Conservation (phyloP, 176 grass and related monocot genomes). For the Carex littledalei region DNA sequence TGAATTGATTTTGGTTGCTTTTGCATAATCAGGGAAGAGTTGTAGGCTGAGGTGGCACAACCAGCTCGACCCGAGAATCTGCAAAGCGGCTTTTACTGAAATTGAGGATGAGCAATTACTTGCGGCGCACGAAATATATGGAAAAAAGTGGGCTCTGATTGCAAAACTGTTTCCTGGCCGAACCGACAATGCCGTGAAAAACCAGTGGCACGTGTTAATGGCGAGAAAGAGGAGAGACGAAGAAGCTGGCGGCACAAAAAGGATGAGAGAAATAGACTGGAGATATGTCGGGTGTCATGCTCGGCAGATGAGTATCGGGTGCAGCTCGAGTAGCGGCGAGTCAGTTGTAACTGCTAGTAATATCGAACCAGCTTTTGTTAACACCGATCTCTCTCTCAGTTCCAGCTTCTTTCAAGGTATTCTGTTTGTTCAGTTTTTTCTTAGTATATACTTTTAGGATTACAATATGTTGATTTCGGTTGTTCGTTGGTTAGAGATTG, state of each 20-base stretch:
- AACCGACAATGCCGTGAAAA: conserved; percentile 91
- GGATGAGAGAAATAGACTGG: neutral
- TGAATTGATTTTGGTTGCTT: neutral
- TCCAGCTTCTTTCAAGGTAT: neutral
- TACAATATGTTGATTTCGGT: neutral
- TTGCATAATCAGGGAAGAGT: conserved; percentile 58
- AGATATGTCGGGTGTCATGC: neutral
- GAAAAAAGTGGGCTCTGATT: conserved; percentile 81
- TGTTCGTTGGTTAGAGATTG: neutral
- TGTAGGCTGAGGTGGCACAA: conserved; percentile 94
- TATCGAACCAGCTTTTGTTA: neutral
- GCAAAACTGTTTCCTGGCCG: conserved; percentile 70
- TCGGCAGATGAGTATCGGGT: neutral
- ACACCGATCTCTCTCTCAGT: neutral
- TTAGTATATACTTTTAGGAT: neutral
- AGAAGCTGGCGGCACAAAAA: conserved; percentile 23
- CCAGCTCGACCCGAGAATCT: conserved; percentile 82
- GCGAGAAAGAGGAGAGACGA: conserved; percentile 57
- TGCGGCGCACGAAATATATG: conserved; percentile 52
- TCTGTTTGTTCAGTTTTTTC: neutral
- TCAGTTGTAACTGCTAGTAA: neutral
- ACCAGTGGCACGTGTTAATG: conserved; percentile 90
- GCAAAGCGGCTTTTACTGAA: conserved; percentile 66
- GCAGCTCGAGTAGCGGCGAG: neutral
- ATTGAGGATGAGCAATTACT: conserved; percentile 69